Evolutionary conservation across 805 yeast species (phyloP), one percentile per base, ranked within the genome.

Genomic region (Saturnispora kantuleensis): DNA sequence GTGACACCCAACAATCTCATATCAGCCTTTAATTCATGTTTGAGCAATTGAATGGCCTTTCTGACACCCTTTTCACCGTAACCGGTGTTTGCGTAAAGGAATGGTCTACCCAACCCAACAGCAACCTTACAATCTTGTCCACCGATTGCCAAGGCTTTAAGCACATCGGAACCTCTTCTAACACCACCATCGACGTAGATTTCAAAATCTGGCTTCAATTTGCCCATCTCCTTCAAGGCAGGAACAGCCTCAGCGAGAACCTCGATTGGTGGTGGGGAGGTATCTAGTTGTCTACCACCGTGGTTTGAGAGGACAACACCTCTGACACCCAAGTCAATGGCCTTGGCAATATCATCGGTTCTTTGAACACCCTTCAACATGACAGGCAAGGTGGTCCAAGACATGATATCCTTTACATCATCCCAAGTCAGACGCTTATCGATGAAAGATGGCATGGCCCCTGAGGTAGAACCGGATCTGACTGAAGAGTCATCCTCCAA

Each of bases 231-330:
- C 39, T 56, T 59, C 42, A 79, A 60, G 3, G 67, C 55, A 10
- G 77, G 79, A 71, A 74, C 73, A 5, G 78, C 72, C 50, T 84
- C 95, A 5, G 82, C 84, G 43, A 86, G 64, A 3, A 84, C 76
- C 58, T 79, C 84, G 30, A 86, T 69, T 2, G 89, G 82, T 0
- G 95, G 77, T 15, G 84, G 73, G 1, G 94, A 71, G 55, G 76
- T 84, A 61, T 86, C 96, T 46, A 86, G 66, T 64, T 86, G 95
- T 49, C 96, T 70, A 36, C 96, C 95, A 48, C 96, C 96, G 62
- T 86, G 96, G 58, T 86, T 86, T 2, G 94, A 84, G 40, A 86
- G 57, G 3, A 87, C 85, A 12, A 86, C 80, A 33, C 89, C 95
- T 38, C 77, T 74, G 28, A 74, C 73, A 5, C 90, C 90, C 52